Evolutionary conservation across 805 yeast species (phyloP), one percentile per base, ranked within the genome.

Genomic region (Candida tammaniensis): DNA sequence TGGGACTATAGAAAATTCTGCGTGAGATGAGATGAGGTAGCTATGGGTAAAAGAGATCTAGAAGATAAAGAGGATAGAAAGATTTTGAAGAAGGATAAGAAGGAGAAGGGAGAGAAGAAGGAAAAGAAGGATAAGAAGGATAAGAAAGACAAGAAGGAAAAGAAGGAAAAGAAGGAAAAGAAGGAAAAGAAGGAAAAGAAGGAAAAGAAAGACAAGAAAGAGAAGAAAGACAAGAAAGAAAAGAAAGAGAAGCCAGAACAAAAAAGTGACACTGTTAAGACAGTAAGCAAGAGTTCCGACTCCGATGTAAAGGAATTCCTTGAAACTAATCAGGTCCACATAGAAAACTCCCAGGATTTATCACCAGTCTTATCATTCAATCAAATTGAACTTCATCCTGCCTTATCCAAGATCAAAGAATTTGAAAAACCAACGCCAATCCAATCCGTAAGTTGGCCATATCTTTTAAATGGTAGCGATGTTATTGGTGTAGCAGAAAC

Each of bases 401-500:
- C 89, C 40, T 74, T 72, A 44, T 49, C 65, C n/a, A 78, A 75
- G 30, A 70, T 91, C 30, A 64, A 77, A 24, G 77, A 80, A 49
- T 93, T 86, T 66, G 82, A 86, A 11, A 81, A 78, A 49, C 99
- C 98, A 35, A 89, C 98, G 5, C 98, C 98, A 23, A 91, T 91
- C 49, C 98, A 91, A 68, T 76, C 96, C 20, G 86, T 79, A 28
- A 76, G 97, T 7, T 93, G 98, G 98, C 98, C 98, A 45, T 87
- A 78, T 54, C 64, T 91, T 34, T 64, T 88, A 32, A 64, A 76
- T 14, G 83, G 84, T 12, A 74, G 81, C 39, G 98, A 91, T 56
- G 95, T 89, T 17, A 77, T 91, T 46, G 98, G 98, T 59, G 96
- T 91, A 45, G 98, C 98, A 10, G 97, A 91, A 64, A 91, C 98